These are phyloP conservation scores for Lichenothelia convexa DNA, from an alignment of 495 filamentous ascomycete species.

Conservation along the genomic window DNA sequence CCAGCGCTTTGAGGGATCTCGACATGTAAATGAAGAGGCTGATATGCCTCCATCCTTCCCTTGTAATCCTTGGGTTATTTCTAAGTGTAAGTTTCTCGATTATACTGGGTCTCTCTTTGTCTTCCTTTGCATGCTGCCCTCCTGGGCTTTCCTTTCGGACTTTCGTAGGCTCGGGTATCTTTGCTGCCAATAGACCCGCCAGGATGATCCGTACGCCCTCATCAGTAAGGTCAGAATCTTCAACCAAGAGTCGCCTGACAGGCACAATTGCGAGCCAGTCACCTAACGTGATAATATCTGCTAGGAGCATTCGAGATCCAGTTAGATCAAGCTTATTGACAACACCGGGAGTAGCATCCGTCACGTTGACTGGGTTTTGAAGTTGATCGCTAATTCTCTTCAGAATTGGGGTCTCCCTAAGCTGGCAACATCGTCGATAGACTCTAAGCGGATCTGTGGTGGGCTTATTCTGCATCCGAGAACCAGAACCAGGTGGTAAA, in stretches of 20 bases:
- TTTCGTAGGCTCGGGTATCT: slow-evolving; percentile 30
- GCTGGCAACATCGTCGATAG: slow-evolving; percentile 84
- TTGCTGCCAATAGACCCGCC: slow-evolving; percentile 69
- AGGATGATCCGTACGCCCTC: slow-evolving; percentile 73
- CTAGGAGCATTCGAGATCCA: slow-evolving; percentile 61
- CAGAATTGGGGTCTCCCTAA: slow-evolving; percentile 76
- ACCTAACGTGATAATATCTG: slow-evolving; percentile 69
- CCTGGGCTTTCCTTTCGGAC: slow-evolving; percentile 26
- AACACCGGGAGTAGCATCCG: slow-evolving; percentile 43
- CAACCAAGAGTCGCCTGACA: slow-evolving; percentile 63
- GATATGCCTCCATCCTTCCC: slow-evolving; percentile 82
- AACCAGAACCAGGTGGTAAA: slow-evolving; percentile 12
- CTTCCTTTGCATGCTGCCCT: slow-evolving; percentile 22
- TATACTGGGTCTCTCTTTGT: slow-evolving; percentile 43
- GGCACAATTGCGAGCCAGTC: slow-evolving; percentile 92
- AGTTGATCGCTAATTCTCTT: slow-evolving; percentile 81
- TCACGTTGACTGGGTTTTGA: slow-evolving; percentile 40
- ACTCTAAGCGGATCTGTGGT: slow-evolving; percentile 86
- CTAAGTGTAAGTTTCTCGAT: slow-evolving; percentile 83
- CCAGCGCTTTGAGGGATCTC: slow-evolving; percentile 65
- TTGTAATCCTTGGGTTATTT: slow-evolving; percentile 65
- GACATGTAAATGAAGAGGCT: slow-evolving; percentile 80
- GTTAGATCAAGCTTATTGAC: slow-evolving; percentile 69
- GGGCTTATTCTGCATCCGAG: slow-evolving; percentile 45
- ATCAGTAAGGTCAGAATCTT: slow-evolving; percentile 72